Evolutionary conservation across 129 eudicot species (phyloP), one percentile per base, ranked within the genome.

Genomic region (Lonicera japonica): DNA sequence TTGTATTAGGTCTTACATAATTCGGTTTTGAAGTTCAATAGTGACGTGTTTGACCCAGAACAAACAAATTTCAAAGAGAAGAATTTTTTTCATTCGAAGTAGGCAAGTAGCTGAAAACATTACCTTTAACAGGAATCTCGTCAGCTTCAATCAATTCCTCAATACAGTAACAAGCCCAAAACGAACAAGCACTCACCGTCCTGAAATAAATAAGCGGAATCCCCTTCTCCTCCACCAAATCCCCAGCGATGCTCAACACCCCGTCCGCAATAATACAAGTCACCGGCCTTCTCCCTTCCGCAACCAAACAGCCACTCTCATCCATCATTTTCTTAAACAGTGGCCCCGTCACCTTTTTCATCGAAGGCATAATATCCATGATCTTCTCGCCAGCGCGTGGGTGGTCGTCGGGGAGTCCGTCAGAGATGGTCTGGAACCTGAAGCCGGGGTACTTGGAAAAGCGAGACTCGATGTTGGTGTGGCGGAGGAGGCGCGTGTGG

Each of bases 221-320:
- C 12, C 66, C 74, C 55, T 58, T 43, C 29, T 75, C 75, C 16
- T 68, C n/a, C 2, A 29, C 66, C 8, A 75, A 58, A 15, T 61
- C 66, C 4, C 61, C 25, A 0, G 74, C 66, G 38, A 55, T 68
- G 8, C 70, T 54, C 36, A 63, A 18, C 25, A 63, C 53, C 15
- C 80, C 80, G 57, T 75, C 80, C 17, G 56, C 48, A 9, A 75
- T 75, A 12, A 75, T 36, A 18, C 74, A 68, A 0, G 61, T 19
- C 10, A 73, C 71, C 11, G 55, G 62, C 62, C 62, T 40, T 43
- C 71, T 23, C 0, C 11, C 25, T 14, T 24, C 65, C 15, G 39
- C 40, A 13, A 34, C 60, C 45, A 64, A 5, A 4, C 41, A 39
- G 20, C 56, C 52, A 0, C 29, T 72, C 29, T 50, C 25, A 56